A percentile compares a stretch with the other conserved stretches of the same genome.
Evolutionary conservation across 202 grass and related monocot species (phyloP).

Genomic region (Digitaria exilis): DNA sequence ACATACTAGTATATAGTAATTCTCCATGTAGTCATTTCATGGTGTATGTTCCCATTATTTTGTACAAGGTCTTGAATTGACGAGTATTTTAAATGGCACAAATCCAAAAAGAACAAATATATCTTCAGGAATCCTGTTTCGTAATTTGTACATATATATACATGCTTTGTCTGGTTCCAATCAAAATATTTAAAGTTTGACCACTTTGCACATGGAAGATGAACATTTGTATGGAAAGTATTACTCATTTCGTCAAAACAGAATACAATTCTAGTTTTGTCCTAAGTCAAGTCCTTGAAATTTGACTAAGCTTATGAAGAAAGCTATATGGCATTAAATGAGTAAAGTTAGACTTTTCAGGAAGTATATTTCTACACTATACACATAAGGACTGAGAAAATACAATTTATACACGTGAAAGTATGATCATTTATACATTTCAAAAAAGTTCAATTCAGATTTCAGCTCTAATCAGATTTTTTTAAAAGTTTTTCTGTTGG

Average conservation of each 20-base stretch:
- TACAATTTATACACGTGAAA: neutral
- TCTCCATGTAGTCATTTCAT: neutral
- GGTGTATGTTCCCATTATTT: neutral
- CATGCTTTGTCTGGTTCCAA: neutral
- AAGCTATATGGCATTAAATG: too few species aligned
- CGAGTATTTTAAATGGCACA: neutral
- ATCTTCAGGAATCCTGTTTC: neutral
- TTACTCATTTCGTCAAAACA: too few species aligned
- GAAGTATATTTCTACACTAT: too few species aligned
- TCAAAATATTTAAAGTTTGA: neutral
- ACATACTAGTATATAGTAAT: too few species aligned
- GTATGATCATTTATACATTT: neutral
- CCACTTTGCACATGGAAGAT: neutral
- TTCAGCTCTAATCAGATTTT: too few species aligned
- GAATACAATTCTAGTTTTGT: too few species aligned
- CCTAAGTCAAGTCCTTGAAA: too few species aligned
- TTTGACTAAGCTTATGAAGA: too few species aligned
- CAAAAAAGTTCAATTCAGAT: too few species aligned
- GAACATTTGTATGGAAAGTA: neutral
- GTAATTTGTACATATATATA: neutral
- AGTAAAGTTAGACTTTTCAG: too few species aligned
- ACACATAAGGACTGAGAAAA: too few species aligned
- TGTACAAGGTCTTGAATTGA: neutral
- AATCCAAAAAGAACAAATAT: neutral
- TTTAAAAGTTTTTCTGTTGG: too few species aligned